phyloP scores from a whole-genome alignment of 352 stramenopile genomes.

The Phytophthora chlamydospora region DNA sequence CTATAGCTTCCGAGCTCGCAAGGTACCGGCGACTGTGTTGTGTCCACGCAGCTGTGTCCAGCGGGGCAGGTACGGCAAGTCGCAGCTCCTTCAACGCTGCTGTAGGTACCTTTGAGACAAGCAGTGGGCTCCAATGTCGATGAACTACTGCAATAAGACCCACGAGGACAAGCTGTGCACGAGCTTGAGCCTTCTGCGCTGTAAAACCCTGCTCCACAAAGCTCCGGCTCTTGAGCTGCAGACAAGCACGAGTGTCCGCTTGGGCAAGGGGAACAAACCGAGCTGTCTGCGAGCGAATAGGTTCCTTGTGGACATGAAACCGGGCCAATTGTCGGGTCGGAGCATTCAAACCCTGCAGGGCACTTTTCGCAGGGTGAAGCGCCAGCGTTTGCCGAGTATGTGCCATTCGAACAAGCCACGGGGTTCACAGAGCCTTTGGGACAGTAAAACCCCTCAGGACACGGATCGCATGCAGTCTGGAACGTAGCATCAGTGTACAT shows the following conservation, averaged over 20 bases:
- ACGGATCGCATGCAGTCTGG: conserved; percentile 44
- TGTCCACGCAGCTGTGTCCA: conserved; percentile 64
- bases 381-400: conserved; percentile 44
- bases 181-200: conserved; percentile 24
- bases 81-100: conserved; percentile 17
- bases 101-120: conserved; percentile 39
- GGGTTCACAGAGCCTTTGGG: conserved; percentile 35
- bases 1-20: conserved; percentile 63
- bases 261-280: conserved; percentile 25
- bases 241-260: conserved; percentile 30
- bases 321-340: conserved; percentile 23
- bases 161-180: conserved; percentile 43
- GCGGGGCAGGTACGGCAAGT: conserved; percentile 50
- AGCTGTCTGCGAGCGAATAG: conserved; percentile 29
- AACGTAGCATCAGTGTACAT: conserved; percentile 40
- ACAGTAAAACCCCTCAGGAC: conserved; percentile 59
- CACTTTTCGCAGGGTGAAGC: conserved; percentile 43
- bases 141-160: conserved; percentile 35
- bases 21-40: conserved; percentile 33
- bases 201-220: conserved; percentile 31
- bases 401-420: conserved; percentile 36
- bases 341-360: conserved; percentile 33
- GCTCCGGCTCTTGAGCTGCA: conserved; percentile 16
- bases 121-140: conserved; percentile 25
- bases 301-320: conserved; percentile 26